Evolutionary conservation across 2,329 filamentous ascomycete genomes (phyloP).

Genomic region (Pseudocercospora vitis): DNA sequence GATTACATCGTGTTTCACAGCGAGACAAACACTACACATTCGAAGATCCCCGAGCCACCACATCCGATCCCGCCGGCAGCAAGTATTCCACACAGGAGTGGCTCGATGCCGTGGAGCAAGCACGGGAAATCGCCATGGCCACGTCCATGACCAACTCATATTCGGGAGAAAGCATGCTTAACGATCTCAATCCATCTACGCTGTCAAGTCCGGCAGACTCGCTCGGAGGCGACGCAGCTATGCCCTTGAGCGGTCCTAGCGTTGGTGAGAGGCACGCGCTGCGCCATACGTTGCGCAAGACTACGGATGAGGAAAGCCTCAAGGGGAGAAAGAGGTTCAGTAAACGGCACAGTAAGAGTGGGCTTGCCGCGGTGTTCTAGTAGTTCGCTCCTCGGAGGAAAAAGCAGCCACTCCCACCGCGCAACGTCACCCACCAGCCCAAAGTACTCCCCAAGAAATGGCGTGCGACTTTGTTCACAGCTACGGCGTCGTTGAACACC

Average conservation of each 20-base stretch:
- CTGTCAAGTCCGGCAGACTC: slow-evolving; percentile 77
- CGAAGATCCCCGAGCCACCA: slow-evolving; percentile 80
- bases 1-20: slow-evolving; percentile 48
- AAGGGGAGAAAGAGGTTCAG: slow-evolving; percentile 66
- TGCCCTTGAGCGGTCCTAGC: slow-evolving; percentile 32
- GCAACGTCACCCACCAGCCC: not conserved
- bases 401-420: slow-evolving; percentile 6
- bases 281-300: slow-evolving; percentile 42
- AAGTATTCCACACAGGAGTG: slow-evolving; percentile 80
- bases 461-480: not conserved
- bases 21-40: slow-evolving; percentile 88
- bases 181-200: slow-evolving; percentile 46
- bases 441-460: not conserved
- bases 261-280: slow-evolving; percentile 29
- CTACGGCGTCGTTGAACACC: not conserved
- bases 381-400: slow-evolving; percentile 9
- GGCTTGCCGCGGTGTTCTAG: slow-evolving; percentile 83
- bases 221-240: slow-evolving; percentile 56
- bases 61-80: slow-evolving; percentile 61
- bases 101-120: slow-evolving; percentile 84
- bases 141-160: slow-evolving; percentile 63
- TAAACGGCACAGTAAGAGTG: slow-evolving; percentile 90
- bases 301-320: slow-evolving; percentile 39
- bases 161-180: slow-evolving; percentile 52
- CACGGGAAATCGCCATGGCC: slow-evolving; percentile 77